phyloP scores from a whole-genome alignment of 208 protist species.

The Leishmania tropica region DNA sequence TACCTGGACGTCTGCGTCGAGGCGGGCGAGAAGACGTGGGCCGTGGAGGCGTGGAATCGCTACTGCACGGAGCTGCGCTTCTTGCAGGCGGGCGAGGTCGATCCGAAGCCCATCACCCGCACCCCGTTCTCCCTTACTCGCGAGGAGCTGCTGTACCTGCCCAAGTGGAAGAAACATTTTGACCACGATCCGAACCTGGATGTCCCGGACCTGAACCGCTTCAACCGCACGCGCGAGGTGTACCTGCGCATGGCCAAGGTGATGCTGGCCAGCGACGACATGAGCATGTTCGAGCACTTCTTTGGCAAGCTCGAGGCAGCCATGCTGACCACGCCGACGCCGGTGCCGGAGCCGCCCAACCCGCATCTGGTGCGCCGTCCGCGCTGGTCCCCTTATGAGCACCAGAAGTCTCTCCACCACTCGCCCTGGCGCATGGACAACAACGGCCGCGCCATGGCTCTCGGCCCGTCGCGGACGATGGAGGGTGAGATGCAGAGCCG shows the following conservation, averaged over 20 bases:
- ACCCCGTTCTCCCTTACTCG: slow-evolving; percentile 85
- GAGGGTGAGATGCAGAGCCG: slow-evolving; percentile 86
- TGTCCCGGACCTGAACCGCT: slow-evolving; percentile 90
- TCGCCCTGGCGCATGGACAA: slow-evolving; percentile 82
- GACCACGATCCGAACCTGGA: slow-evolving; percentile 93
- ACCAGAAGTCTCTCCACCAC: slow-evolving; percentile 69
- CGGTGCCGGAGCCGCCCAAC: slow-evolving; percentile 91
- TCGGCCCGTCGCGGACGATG: slow-evolving; percentile 48
- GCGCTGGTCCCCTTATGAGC: slow-evolving; percentile 79
- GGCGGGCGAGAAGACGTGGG: slow-evolving; percentile 81
- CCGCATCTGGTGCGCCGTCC: slow-evolving; percentile 77
- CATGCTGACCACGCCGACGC: slow-evolving; percentile 87
- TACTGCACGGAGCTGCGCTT: slow-evolving; percentile 90
- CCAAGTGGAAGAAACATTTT: slow-evolving; percentile 95
- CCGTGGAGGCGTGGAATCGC: slow-evolving; percentile 90
- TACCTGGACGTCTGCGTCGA: slow-evolving; percentile 86
- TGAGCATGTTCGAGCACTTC: slow-evolving; percentile 68
- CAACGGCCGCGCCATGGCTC: slow-evolving; percentile 73
- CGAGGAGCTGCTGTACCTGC: slow-evolving; percentile 89
- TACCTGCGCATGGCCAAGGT: slow-evolving; percentile 83
- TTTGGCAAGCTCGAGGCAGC: slow-evolving; percentile 74
- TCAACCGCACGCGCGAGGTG: slow-evolving; percentile 91
- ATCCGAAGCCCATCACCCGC: slow-evolving; percentile 90
- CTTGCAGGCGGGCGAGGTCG: slow-evolving; percentile 74
- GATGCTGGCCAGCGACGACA: slow-evolving; percentile 69